phyloP scores from a whole-genome alignment of 163 green algal species.

The Coccomyxa subellipsoidea region DNA sequence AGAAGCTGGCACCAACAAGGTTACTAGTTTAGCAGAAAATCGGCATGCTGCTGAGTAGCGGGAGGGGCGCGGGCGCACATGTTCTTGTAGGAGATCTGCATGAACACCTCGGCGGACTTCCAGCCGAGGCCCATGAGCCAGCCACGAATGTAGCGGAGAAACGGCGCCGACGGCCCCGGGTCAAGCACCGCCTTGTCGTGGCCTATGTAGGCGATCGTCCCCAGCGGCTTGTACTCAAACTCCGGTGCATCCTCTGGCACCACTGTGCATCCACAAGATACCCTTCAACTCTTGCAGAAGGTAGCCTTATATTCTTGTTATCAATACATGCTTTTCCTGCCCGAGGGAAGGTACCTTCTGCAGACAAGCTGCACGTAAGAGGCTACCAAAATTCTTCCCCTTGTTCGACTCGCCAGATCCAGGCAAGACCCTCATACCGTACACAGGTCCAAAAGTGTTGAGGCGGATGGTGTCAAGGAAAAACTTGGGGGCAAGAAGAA shows the following conservation, averaged over 20 bases:
- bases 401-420: too few relatives aligned
- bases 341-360: too few relatives aligned
- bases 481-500: neutral
- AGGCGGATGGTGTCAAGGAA: too few relatives aligned
- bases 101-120: constrained; percentile 47
- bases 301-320: too few relatives aligned
- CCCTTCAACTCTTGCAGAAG: neutral
- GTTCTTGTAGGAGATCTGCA: constrained; percentile 43
- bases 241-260: constrained; percentile 6
- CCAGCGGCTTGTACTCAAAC: constrained; percentile 41
- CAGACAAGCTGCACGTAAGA: too few relatives aligned
- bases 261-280: neutral
- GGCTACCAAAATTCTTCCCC: too few relatives aligned
- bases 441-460: too few relatives aligned
- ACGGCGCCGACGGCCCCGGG: neutral
- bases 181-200: constrained; percentile 40
- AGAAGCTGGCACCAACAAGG: neutral
- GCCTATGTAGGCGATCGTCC: constrained; percentile 40
- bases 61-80: constrained; percentile 3
- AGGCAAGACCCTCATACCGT: too few relatives aligned
- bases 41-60: too few relatives aligned
- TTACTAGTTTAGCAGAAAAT: too few relatives aligned
- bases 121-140: constrained; percentile 41
- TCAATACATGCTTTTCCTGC: too few relatives aligned
- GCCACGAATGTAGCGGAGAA: constrained; percentile 13